Percentiles rank a stretch among this genome's conserved stretches.
Evolutionary conservation across 306 rosid species (phyloP).

Genomic region (Lupinus albus): DNA sequence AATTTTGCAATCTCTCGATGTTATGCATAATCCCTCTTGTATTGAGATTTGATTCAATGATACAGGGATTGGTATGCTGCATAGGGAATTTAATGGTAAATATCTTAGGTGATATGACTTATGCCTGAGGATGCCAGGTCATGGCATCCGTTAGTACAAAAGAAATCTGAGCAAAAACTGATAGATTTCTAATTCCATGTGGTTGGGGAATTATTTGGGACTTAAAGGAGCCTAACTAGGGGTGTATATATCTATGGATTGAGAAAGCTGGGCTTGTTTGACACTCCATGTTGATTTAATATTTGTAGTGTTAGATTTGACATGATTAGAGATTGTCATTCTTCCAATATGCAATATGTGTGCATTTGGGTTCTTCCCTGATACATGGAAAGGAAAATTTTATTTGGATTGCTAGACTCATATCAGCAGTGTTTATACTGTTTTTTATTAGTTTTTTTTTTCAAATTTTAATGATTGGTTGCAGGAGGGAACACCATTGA

Average conservation of each 20-base stretch:
- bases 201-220: slow-evolving; percentile 26
- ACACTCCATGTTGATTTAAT: neutral
- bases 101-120: slow-evolving; percentile 23
- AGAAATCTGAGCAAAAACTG: slow-evolving; percentile 25
- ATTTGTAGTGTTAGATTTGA: slow-evolving; percentile 16
- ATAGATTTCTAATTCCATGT: slow-evolving; percentile 16
- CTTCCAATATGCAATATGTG: slow-evolving; percentile 31
- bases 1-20: slow-evolving; percentile 22
- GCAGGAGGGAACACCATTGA: slow-evolving; percentile 95
- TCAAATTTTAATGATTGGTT: slow-evolving; percentile 37
- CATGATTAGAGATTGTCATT: slow-evolving; percentile 34
- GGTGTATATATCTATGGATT: slow-evolving; percentile 30
- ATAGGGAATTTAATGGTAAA: slow-evolving; percentile 10
- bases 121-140: slow-evolving; percentile 24
- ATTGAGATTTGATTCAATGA: slow-evolving; percentile 24
- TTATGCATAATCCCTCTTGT: slow-evolving; percentile 5
- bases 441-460: neutral
- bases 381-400: slow-evolving; percentile 27
- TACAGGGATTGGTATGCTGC: slow-evolving; percentile 20
- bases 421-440: slow-evolving; percentile 20
- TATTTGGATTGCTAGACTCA: slow-evolving; percentile 28
- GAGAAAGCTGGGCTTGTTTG: slow-evolving; percentile 15
- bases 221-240: slow-evolving; percentile 16
- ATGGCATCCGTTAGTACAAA: slow-evolving; percentile 17
- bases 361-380: slow-evolving; percentile 24